Evolutionary conservation across 1,284 basidiomycete species (phyloP), one percentile per base, ranked within the genome.

Genomic region (Inonotus hispidus): DNA sequence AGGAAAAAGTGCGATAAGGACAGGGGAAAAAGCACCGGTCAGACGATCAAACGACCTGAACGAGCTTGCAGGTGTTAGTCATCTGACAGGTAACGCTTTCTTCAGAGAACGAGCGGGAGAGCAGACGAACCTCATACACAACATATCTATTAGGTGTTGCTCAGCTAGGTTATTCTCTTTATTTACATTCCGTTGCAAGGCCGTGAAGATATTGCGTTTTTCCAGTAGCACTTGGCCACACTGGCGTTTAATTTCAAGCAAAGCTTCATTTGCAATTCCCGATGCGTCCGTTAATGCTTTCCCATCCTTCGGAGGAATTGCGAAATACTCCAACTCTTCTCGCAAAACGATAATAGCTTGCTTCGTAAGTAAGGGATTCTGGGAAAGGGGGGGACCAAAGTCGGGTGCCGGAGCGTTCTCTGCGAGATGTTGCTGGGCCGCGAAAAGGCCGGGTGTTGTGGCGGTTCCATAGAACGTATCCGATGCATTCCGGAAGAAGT

Each of bases 81-180:
- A 61, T 57, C 60, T 61, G 60, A 61, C 60, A 23, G 25, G 57
- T 58, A 47, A 59, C 59, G 11, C 14, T 29, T 39, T 29, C 50
- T 35, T 56, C 46, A 53, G 45, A 63, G 32, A 32, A 32, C 8
- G 32, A 32, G 8, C 32, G 4, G 59, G 21, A 53, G 38, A 58
- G 50, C 39, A 38, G 45, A 70, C 81, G 63, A 71, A 95, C 95
- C 93, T 96, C 94, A 98, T 98, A 78, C 97, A 99, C 59, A 99
- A 82, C 96, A 99, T 99, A 77, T 99, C 97, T 75, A 99, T 99
- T 66, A 99, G 79, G 77, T 99, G 96, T 77, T 98, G 96, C 75
- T 99, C 96, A 16, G 96, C 96, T 66, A 98, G 81, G 72, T 99
- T 99, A 74, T 98, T 98, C 79, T 98, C 96, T 80, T 97, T 97